Conservation (phyloP, 2,329 filamentous ascomycete species). For the Fusarium nanum region DNA sequence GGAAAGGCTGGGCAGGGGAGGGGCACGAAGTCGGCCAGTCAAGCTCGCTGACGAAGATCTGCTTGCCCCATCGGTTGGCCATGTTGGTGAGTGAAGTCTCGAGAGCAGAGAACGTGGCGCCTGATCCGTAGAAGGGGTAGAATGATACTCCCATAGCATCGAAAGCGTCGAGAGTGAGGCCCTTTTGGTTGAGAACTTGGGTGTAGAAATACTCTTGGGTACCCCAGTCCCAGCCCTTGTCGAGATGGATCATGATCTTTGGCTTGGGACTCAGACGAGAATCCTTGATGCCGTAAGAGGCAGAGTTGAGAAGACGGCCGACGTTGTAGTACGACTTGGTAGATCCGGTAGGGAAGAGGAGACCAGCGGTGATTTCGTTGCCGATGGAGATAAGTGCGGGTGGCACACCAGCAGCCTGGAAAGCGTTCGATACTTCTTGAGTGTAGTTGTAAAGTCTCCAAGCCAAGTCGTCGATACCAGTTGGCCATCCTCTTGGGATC, state of each 20-base stretch:
- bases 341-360: constrained; percentile 72
- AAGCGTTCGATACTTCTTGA: constrained; percentile 68
- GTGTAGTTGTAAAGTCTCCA: constrained; percentile 78
- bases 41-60: constrained; percentile 75
- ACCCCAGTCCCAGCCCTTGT: constrained; percentile 79
- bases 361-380: constrained; percentile 76
- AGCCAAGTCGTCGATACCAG: constrained; percentile 66
- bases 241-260: constrained; percentile 79
- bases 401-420: constrained; percentile 65
- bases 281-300: constrained; percentile 72
- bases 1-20: constrained; percentile 68
- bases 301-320: constrained; percentile 72
- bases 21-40: constrained; percentile 76
- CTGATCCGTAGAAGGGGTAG: constrained; percentile 76
- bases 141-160: constrained; percentile 79
- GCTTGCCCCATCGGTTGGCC: constrained; percentile 71
- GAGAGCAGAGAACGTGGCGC: constrained; percentile 69
- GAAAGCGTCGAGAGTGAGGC: constrained; percentile 66
- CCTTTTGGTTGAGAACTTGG: constrained; percentile 62
- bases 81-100: constrained; percentile 68
- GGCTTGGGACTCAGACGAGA: constrained; percentile 67
- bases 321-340: constrained; percentile 69
- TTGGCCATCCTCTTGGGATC: constrained; percentile 73
- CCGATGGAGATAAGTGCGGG: constrained; percentile 76
- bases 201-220: constrained; percentile 75